Base-by-base conservation (phyloP, 345 rosid species). In the Populus alba region DNA sequence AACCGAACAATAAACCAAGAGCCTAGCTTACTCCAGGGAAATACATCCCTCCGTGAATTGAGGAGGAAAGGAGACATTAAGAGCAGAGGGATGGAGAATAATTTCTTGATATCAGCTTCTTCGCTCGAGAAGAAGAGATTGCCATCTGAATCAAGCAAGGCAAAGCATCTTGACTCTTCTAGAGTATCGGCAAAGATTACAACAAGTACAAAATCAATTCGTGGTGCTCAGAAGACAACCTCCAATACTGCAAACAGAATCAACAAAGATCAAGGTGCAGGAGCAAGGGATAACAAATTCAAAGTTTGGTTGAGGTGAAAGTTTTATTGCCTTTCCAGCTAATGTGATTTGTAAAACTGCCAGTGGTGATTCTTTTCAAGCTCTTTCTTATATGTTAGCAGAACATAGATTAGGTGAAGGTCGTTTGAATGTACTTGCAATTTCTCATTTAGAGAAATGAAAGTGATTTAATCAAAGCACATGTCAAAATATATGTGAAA, bases 21-120 rank as follows among this genome's bases (percentile, higher is more conserved):
- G 11, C 79, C 89, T 25, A 73, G 69, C 12, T 81, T 87, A 68
- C 85, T 81, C 37, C 83, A 82, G 82, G 85, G 88, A 67, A 77
- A 84, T 1, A 86, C 83, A 12, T 76, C 90, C 9, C 82, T 85
- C 18, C 79, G 84, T 1, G 80, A 81, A 73, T 23, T 85, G 39
- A 75, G 85, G 77, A 81, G 86, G 66, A 87, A 83, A 72, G 74
- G 81, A 65, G 85, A 83, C 51, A 49, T 53, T 18, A 82, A 76
- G 43, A 80, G 81, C 83, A 81, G 57, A 72, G 90, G 85, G 38
- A 13, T 23, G 1, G 88, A 83, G 81, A 85, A 85, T 78, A 81
- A 66, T 68, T 27, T 78, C 11, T 27, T 77, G 2, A 18, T 76
- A 41, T 74, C 80, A 13, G 66, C 83, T 65, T 43, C 86, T 70